Evolutionary conservation across 352 stramenopile genomes (phyloP).

Genomic region (Phytophthora quininea): DNA sequence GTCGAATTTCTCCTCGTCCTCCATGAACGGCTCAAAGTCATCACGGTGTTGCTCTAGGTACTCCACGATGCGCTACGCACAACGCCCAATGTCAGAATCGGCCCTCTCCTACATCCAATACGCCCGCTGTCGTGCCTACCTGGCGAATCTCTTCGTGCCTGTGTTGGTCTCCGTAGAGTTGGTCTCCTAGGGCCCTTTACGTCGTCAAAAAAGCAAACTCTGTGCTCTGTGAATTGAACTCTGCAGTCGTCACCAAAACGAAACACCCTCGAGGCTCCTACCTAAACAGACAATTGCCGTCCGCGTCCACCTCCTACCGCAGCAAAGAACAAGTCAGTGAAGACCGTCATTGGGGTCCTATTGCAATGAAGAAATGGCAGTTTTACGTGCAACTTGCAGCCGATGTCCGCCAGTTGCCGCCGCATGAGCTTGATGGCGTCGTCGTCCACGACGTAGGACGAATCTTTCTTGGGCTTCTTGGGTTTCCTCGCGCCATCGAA

Average conservation of each 20-base stretch:
- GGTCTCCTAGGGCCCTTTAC: conserved; percentile 65
- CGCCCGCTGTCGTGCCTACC: conserved; percentile 21
- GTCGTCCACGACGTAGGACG: conserved; percentile 41
- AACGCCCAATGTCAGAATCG: not conserved
- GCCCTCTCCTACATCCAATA: not conserved
- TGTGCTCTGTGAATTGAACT: conserved; percentile 14
- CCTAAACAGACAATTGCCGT: conserved; percentile 88
- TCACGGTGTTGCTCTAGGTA: conserved; percentile 74
- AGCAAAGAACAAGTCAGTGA: conserved; percentile 1
- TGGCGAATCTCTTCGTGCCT: conserved; percentile 70
- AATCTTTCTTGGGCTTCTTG: conserved; percentile 44
- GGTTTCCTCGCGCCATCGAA: conserved; percentile 24
- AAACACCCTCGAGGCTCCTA: conserved; percentile 16
- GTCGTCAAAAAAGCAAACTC: not conserved
- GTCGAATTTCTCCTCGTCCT: conserved; percentile 88
- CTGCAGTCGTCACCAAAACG: too few relatives aligned
- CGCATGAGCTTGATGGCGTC: conserved; percentile 63
- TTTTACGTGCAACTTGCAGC: conserved; percentile 65
- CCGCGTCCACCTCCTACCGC: conserved; percentile 74
- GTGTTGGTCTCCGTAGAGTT: conserved; percentile 77
- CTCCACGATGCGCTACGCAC: conserved; percentile 62
- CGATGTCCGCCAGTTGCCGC: conserved; percentile 54
- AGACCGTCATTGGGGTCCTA: not conserved
- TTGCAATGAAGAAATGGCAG: not conserved
- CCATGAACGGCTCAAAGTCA: conserved; percentile 89